Percentiles rank a stretch among this genome's conserved stretches.
These are phyloP conservation scores for Cicer cuneatum DNA, from an alignment of 306 rosid species.

Conservation along the genomic window DNA sequence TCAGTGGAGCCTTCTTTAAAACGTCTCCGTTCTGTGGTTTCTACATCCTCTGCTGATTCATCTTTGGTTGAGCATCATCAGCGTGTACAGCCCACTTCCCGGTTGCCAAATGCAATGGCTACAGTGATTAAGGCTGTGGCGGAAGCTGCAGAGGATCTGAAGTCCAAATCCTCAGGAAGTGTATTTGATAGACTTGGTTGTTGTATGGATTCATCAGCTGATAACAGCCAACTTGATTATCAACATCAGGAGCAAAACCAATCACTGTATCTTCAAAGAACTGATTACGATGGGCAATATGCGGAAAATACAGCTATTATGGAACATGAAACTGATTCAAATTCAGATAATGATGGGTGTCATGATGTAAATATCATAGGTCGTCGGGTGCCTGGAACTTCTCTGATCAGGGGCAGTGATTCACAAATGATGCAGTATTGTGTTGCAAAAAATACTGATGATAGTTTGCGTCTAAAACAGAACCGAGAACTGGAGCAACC, in stretches of 20 bases:
- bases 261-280: conserved; percentile 47
- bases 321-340: conserved; percentile 64
- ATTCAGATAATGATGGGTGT: conserved; percentile 72
- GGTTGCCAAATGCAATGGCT: conserved; percentile 80
- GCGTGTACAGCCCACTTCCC: conserved; percentile 57
- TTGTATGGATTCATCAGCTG: conserved; percentile 53
- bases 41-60: conserved; percentile 66
- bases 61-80: conserved; percentile 61
- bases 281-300: conserved; percentile 55
- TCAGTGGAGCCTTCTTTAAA: conserved; percentile 66
- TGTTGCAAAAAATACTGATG: conserved; percentile 60
- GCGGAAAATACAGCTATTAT: conserved; percentile 49
- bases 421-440: conserved; percentile 53
- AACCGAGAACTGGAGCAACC: conserved; percentile 59
- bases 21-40: conserved; percentile 94
- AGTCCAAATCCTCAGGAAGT: conserved; percentile 74
- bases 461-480: conserved; percentile 45
- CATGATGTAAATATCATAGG: conserved; percentile 56
- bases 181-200: conserved; percentile 93
- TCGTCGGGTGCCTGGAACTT: conserved; percentile 51
- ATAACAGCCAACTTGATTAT: conserved; percentile 50
- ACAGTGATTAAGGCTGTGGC: conserved; percentile 88
- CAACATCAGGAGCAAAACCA: conserved; percentile 54
- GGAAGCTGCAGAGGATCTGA: conserved; percentile 91
- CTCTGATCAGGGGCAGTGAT: conserved; percentile 60